Evolutionary conservation across 2,329 filamentous ascomycete genomes (phyloP).

Genomic region (Paraphoma sp.): DNA sequence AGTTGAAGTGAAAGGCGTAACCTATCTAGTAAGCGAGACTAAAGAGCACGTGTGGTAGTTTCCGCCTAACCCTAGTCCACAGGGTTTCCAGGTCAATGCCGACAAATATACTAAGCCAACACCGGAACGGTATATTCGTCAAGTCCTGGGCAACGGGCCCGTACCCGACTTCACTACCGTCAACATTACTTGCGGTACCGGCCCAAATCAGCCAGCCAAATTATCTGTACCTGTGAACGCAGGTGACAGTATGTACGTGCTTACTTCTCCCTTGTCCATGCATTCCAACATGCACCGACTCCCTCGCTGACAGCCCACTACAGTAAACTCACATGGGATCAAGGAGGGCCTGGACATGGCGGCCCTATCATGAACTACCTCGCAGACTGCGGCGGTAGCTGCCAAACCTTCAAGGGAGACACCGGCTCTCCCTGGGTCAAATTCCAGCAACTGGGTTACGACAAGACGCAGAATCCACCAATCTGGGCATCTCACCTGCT

Average conservation of each 20-base stretch:
- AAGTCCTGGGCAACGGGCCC: constrained; percentile 21
- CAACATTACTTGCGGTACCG: constrained; percentile 28
- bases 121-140: constrained; percentile 20
- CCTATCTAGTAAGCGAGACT: constrained; percentile 25
- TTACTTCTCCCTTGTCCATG: not conserved
- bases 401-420: constrained; percentile 43
- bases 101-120: constrained; percentile 24
- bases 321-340: constrained; percentile 44
- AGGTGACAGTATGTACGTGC: constrained; percentile 27
- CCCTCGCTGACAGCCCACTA: no score
- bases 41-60: not conserved
- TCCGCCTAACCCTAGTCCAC: no score
- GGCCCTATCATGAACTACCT: constrained; percentile 48
- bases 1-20: constrained; percentile 18
- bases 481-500: constrained; percentile 48
- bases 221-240: constrained; percentile 27
- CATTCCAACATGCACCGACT: not conserved
- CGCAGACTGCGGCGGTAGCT: constrained; percentile 43
- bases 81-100: no score
- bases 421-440: constrained; percentile 47
- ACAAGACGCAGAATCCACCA: constrained; percentile 28
- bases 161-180: constrained; percentile 22
- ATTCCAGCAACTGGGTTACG: constrained; percentile 46
- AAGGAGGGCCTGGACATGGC: constrained; percentile 38
- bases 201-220: constrained; percentile 29